Evolutionary conservation across 345 rosid genomes (phyloP), one percentile per base, ranked within the genome.

Genomic region (Durio zibethinus): DNA sequence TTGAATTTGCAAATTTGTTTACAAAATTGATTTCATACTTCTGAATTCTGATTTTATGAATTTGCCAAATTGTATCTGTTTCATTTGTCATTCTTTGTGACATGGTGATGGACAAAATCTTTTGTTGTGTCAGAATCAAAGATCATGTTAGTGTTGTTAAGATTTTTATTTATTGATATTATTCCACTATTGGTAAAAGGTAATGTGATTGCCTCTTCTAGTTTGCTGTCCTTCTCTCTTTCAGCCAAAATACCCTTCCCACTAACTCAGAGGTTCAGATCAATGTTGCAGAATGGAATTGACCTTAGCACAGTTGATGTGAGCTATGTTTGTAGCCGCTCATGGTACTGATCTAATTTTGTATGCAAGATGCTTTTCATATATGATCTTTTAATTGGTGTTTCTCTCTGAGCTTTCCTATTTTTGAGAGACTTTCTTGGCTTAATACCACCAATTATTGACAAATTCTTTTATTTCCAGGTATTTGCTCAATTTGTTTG

Each of bases 201-300:
- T 35, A 15, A 40, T 79, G 72, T 77, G 53, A 42, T 42, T 78
- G 61, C 42, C 21, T 53, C 47, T 59, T 47, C 69, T 77, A 35
- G 80, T 73, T 59, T 80, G 25, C 56, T 77, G 8, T 71, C 21
- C 4, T 25, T 50, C 10, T 45, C 23, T 56, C 35, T 57, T 57
- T 16, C 88, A 93, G 98, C 99, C 75, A 96, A 96, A 87, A 92
- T 96, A 84, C 98, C 99, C 0, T 96, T 96, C 75, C 99, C 99
- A 4, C 85, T 93, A 78, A 96, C 99, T 77, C 97, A 92, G 77
- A 91, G 98, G 87, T 93, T 96, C 84, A 90, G 99, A 72, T 86
- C 98, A 76, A 96, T 96, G 99, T 82, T 96, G 83, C 98, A 96
- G 84, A 93, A 96, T 82, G 98, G 98, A 75, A 96, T 96, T 79